A percentile compares a stretch with the other conserved stretches of the same genome.
These are phyloP conservation scores for Articulospora tetracladia DNA, from an alignment of 495 filamentous ascomycete species.

Conservation along the genomic window DNA sequence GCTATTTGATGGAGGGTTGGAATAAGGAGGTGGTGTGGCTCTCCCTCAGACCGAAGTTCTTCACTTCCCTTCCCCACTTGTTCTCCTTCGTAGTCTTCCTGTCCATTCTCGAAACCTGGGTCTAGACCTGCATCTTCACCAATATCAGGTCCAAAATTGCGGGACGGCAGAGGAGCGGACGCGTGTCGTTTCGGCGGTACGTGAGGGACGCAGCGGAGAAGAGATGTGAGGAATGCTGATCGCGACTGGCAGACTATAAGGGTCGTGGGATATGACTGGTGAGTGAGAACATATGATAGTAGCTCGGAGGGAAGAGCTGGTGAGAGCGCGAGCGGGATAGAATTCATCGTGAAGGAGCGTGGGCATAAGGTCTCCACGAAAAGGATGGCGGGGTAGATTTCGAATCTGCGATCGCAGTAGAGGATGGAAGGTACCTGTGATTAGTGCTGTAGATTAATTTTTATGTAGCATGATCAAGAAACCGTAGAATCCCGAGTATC, in stretches of 20 bases:
- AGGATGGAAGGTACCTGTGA: neutral
- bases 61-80: neutral
- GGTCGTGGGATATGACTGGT: constrained; percentile 49
- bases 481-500: neutral
- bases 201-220: constrained; percentile 21
- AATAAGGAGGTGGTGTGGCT: constrained; percentile 42
- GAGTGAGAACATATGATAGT: constrained; percentile 57
- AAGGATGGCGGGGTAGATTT: neutral
- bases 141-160: constrained; percentile 7
- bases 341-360: constrained; percentile 2
- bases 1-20: constrained; percentile 68
- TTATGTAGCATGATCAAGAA: neutral
- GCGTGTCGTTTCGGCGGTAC: constrained; percentile 5
- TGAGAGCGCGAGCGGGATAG: constrained; percentile 32
- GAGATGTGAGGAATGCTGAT: constrained; percentile 53
- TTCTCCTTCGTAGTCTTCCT: neutral
- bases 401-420: neutral
- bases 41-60: no score
- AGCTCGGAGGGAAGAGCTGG: constrained; percentile 54
- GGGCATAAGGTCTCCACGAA: neutral
- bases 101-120: neutral
- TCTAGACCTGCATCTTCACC: neutral
- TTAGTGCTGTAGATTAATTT: constrained; percentile 24
- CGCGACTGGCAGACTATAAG: constrained; percentile 69
- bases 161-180: constrained; percentile 6